phyloP scores from a whole-genome alignment of 140 eudicot genomes.

The Bidens hawaiensis region DNA sequence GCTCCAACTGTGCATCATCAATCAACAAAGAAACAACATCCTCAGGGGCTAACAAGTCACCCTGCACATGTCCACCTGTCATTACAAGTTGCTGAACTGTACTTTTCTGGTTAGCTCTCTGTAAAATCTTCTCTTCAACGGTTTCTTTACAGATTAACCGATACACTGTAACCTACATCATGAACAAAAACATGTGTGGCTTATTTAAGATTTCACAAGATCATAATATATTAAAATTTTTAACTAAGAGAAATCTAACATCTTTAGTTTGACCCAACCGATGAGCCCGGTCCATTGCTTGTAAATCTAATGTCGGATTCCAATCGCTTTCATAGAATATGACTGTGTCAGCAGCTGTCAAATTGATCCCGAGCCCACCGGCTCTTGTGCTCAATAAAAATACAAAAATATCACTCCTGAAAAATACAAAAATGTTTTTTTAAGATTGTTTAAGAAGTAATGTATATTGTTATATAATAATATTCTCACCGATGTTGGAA shows the following conservation, averaged over 20 bases:
- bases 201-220: background rate
- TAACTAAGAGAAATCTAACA: constrained; percentile 43
- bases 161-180: constrained; percentile 76
- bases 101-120: constrained; percentile 85
- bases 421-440: constrained; percentile 8
- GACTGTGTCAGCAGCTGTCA: constrained; percentile 93
- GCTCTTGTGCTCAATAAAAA: constrained; percentile 98
- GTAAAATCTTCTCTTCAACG: constrained; percentile 84
- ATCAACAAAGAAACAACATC: constrained; percentile 89
- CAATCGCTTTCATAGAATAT: constrained; percentile 97
- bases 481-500: constrained; percentile 73
- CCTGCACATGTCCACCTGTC: constrained; percentile 98
- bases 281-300: constrained; percentile 99
- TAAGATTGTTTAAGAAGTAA: background rate
- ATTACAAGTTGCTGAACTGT: constrained; percentile 93
- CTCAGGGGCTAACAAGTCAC: constrained; percentile 86
- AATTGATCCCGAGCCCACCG: constrained; percentile 97
- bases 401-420: constrained; percentile 91
- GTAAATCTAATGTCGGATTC: constrained; percentile 99
- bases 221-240: background rate
- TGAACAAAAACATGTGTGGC: constrained; percentile 5
- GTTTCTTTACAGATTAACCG: constrained; percentile 88
- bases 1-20: constrained; percentile 83
- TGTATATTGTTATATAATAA: background rate
- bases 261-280: constrained; percentile 97